These are phyloP conservation scores for Colletotrichum limetticola DNA, from an alignment of 2,329 filamentous ascomycete genomes.

Conservation along the genomic window DNA sequence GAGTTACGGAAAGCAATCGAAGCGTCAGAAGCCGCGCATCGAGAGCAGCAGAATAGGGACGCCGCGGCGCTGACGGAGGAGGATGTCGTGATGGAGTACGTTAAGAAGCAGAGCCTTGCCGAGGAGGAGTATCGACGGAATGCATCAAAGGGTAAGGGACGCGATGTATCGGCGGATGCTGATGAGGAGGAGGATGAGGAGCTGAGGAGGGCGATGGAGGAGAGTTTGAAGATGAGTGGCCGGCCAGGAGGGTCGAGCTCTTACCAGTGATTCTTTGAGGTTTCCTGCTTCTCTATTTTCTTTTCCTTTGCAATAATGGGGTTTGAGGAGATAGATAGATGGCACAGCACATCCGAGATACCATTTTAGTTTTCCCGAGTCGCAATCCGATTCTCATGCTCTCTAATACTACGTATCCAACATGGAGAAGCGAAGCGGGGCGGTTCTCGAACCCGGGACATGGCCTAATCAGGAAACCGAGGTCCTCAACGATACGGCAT, in stretches of 20 bases:
- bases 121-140: slow-evolving; percentile 67
- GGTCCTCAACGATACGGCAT: neutral
- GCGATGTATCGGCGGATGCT: slow-evolving; percentile 38
- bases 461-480: neutral
- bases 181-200: slow-evolving; percentile 63
- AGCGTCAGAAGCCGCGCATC: slow-evolving; percentile 57
- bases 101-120: slow-evolving; percentile 79
- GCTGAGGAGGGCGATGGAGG: slow-evolving; percentile 63
- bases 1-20: slow-evolving; percentile 59
- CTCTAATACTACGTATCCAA: too few species aligned
- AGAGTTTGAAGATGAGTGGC: slow-evolving; percentile 60
- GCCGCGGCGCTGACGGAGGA: slow-evolving; percentile 68
- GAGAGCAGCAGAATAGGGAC: slow-evolving; percentile 54
- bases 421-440: neutral
- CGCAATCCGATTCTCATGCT: too few species aligned
- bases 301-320: neutral
- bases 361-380: slow-evolving; percentile 19
- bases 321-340: slow-evolving; percentile 5
- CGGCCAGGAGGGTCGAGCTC: slow-evolving; percentile 34
- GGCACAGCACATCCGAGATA: slow-evolving; percentile 31
- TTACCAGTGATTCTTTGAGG: neutral
- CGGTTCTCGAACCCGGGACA: neutral
- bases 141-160: slow-evolving; percentile 48
- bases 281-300: neutral
- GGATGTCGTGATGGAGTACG: slow-evolving; percentile 79